A percentile compares a stretch with the other conserved stretches of the same genome.
Evolutionary conservation across 768 basidiomycete species (phyloP).

Genomic region (Termitomyces sp.): DNA sequence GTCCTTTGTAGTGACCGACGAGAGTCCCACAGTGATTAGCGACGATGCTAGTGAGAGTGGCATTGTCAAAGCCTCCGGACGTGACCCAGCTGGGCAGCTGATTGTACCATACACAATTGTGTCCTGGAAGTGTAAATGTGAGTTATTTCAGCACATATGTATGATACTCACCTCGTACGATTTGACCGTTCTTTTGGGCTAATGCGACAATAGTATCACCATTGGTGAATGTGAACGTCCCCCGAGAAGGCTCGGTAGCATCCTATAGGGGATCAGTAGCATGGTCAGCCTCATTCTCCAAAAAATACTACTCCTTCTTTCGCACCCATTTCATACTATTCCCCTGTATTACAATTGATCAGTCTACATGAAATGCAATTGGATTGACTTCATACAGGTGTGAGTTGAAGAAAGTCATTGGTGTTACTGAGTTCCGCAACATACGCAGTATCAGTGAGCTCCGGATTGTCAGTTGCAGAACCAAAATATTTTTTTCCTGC

Average conservation of each 20-base stretch:
- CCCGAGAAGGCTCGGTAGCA: constrained; percentile 44
- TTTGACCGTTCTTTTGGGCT: constrained; percentile 40
- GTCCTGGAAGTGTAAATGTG: constrained; percentile 23
- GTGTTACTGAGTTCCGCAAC: constrained; percentile 32
- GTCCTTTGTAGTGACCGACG: constrained; percentile 48
- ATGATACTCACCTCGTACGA: constrained; percentile 32
- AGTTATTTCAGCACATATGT: neutral
- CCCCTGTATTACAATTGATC: constrained; percentile 16
- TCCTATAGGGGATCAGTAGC: constrained; percentile 26
- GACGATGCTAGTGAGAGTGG: constrained; percentile 38
- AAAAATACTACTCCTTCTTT: neutral
- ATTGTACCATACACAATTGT: constrained; percentile 47
- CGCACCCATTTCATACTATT: constrained; percentile 59
- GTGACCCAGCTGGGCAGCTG: constrained; percentile 50
- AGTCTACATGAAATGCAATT: neutral
- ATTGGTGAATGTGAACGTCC: constrained; percentile 39
- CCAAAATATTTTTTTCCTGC: constrained; percentile 47
- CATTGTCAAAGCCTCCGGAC: constrained; percentile 34
- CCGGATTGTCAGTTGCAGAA: constrained; percentile 44
- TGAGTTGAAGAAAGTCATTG: constrained; percentile 40
- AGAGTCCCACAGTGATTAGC: constrained; percentile 43
- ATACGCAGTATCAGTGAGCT: constrained; percentile 39
- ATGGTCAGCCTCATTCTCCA: neutral
- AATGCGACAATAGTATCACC: constrained; percentile 41
- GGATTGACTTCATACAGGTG: constrained; percentile 27